Conservation (phyloP, 176 grass and related monocot genomes). For the Cymbopogon citratus region DNA sequence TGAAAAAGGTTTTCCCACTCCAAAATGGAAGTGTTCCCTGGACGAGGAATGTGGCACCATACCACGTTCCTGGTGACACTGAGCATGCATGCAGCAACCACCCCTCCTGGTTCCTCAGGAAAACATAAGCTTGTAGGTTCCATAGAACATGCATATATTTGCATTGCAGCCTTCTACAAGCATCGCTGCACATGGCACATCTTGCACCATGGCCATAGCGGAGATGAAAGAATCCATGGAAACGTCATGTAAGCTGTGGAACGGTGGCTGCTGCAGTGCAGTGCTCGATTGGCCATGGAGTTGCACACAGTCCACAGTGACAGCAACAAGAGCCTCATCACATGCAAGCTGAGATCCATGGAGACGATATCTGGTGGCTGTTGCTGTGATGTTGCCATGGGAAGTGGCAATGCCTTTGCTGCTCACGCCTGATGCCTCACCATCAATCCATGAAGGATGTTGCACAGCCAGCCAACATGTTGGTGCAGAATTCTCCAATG, state of each 20-base stretch:
- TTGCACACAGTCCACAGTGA: not conserved
- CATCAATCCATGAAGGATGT: not conserved
- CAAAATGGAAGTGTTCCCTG: no score
- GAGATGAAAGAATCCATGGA: not conserved
- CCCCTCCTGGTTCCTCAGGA: not conserved
- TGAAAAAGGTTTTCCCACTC: no score
- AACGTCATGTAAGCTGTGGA: not conserved
- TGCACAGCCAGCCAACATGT: not conserved
- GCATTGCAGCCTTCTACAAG: not conserved
- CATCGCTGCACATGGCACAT: not conserved
- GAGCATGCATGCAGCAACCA: not conserved
- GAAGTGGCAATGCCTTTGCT: no score
- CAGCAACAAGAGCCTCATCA: not conserved
- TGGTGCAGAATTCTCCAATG: not conserved
- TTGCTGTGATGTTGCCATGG: not conserved
- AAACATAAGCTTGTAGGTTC: not conserved
- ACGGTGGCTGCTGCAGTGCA: not conserved
- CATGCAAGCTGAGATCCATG: not conserved
- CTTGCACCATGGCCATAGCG: not conserved
- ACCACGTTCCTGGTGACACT: no score
- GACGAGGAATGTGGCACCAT: no score
- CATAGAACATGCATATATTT: not conserved
- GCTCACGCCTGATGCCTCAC: not conserved
- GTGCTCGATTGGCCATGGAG: not conserved
- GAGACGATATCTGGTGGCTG: not conserved